phyloP scores from a whole-genome alignment of 164 flowering plant species.

The Sextonia rubra region DNA sequence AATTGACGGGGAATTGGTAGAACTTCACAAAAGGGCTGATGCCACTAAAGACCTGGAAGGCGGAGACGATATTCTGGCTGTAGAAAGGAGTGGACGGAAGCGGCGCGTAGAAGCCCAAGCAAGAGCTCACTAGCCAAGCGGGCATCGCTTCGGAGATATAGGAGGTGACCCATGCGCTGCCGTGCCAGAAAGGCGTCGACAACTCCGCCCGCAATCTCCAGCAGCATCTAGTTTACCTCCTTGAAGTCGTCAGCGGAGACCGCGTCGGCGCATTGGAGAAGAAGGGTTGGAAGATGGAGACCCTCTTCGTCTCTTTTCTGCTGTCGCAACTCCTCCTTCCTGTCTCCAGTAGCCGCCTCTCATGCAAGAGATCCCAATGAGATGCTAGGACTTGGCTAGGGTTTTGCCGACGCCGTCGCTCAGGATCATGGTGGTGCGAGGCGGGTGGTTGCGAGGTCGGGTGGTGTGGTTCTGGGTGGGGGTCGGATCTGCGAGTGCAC shows the following conservation, averaged over 20 bases:
- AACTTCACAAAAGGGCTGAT: slow-evolving; percentile 94
- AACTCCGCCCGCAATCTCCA: slow-evolving; percentile 76
- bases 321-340: too few relatives aligned
- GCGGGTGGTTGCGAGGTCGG: too few relatives aligned
- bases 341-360: too few relatives aligned
- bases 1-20: slow-evolving; percentile 96
- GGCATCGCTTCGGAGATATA: slow-evolving; percentile 98
- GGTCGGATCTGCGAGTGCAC: too few relatives aligned
- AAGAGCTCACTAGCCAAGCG: slow-evolving; percentile 66
- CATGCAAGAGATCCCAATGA: too few relatives aligned
- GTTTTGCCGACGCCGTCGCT: too few relatives aligned
- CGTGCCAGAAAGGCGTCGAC: slow-evolving; percentile 86
- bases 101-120: slow-evolving; percentile 65
- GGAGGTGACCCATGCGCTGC: slow-evolving; percentile 91
- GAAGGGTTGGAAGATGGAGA: slow-evolving; percentile 72
- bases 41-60: slow-evolving; percentile 96
- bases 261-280: slow-evolving; percentile 90
- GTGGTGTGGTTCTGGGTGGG: too few relatives aligned
- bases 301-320: slow-evolving; percentile 77
- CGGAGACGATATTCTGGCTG: slow-evolving; percentile 68
- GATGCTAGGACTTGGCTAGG: too few relatives aligned
- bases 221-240: slow-evolving; percentile 71
- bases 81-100: slow-evolving; percentile 37
- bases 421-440: too few relatives aligned
- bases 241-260: slow-evolving; percentile 71